Base-by-base conservation (phyloP, 139 green algal genomes). In the Protoeuglena noctilucae region DNA sequence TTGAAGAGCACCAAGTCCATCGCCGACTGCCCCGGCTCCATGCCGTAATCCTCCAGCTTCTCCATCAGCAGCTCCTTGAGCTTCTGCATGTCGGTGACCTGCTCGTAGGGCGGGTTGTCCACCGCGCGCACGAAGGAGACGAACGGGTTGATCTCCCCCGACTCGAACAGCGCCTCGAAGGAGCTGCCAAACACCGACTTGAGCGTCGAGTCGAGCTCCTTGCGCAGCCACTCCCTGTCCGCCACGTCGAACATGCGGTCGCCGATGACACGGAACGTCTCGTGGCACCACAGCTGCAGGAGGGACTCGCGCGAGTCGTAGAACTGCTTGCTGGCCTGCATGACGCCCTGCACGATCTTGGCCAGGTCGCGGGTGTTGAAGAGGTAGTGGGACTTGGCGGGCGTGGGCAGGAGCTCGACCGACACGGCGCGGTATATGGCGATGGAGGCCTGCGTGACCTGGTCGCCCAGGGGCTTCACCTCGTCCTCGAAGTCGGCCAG, bases 1-100 rank as follows among this genome's bases (percentile, higher is more conserved):
- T 62, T 72, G 73, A 93, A 93, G 19, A 93, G 74, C 60, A 88
- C 79, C 41, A 93, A 60, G 70, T 87, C 79, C 76, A 89, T 84
- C 9, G 75, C 53, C 19, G 40, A 66, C 5, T 76, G 64, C 23
- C 81, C 81, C 6, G 83, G 75, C 72, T 87, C 78, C 23, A 85
- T 61, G 3, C 55, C 73, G 53, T 87, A 89, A 56, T 89, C 81
- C 63, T 90, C 79, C 30, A 90, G 66, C 67, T 79, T 81, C 48
- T 84, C 74, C 1, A 31, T 72, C 31, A 89, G 61, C 40, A 81
- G 47, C 24, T 79, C 73, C 58, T 89, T 87, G 29, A 86, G 66
- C 4, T 34, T 40, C 4, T 29, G n/a, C 52, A 77, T 60, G 62
- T 88, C 77, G 12, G 65, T 58, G 2, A 85, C 72, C 1, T 73